phyloP scores from a whole-genome alignment of 225 moss, liverwort and hornwort species.

The Antitrichia curtipendula region DNA sequence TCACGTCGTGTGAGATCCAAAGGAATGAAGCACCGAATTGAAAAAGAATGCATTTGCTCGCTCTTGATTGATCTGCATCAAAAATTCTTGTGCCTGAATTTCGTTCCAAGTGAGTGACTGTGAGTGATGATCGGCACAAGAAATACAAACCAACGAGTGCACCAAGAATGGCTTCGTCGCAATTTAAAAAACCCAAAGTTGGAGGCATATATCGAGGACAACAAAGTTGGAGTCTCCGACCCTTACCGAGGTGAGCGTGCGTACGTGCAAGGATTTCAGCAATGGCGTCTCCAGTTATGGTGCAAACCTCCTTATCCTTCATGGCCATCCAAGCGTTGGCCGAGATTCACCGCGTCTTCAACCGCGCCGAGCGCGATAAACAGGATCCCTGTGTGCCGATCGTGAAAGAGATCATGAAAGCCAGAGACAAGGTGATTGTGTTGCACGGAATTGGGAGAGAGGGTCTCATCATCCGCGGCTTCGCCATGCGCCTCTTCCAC shows the following conservation, averaged over 20 bases:
- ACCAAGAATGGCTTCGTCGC: not conserved
- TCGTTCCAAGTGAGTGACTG: not conserved
- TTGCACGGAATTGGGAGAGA: conserved; percentile 73
- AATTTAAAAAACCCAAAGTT: no score
- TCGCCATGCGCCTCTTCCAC: conserved; percentile 81
- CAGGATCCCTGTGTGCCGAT: conserved; percentile 58
- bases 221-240: not conserved
- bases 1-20: not conserved
- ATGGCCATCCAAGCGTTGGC: conserved; percentile 81
- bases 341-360: conserved; percentile 86
- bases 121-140: not conserved
- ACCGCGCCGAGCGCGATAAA: conserved; percentile 49
- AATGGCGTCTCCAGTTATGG: conserved; percentile 33
- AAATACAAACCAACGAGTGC: not conserved
- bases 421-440: conserved; percentile 52
- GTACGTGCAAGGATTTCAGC: not conserved
- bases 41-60: not conserved
- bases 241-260: not conserved
- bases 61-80: not conserved
- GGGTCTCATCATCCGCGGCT: conserved; percentile 74
- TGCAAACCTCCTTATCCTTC: conserved; percentile 61
- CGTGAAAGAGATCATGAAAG: conserved; percentile 67
- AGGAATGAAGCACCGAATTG: not conserved
- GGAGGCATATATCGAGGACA: not conserved
- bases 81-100: not conserved